Percentiles rank a stretch among this genome's conserved stretches.
Conservation (phyloP, 192 early-diverging fungal genomes). For the Phycomyces blakesleeanus region DNA sequence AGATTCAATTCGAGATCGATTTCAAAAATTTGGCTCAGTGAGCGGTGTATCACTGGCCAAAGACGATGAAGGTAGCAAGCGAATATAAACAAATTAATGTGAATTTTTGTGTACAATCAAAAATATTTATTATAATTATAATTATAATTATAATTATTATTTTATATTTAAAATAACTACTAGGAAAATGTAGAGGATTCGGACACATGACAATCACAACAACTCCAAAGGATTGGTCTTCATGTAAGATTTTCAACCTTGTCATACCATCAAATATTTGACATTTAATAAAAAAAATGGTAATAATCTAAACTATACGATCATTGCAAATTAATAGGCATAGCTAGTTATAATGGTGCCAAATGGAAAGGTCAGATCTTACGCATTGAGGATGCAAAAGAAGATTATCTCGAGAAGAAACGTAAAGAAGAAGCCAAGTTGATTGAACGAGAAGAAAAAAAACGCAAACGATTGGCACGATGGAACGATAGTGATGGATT, state of each 20-base stretch:
- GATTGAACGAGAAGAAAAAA: slow-evolving; percentile 33
- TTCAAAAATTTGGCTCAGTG: slow-evolving; percentile 69
- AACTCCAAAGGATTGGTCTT: slow-evolving; percentile 59
- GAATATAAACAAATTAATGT: background rate
- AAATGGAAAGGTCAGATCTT: slow-evolving; percentile 83
- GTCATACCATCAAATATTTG: no score
- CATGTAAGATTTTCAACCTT: slow-evolving; percentile 45
- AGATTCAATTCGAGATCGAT: slow-evolving; percentile 58
- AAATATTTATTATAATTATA: no score
- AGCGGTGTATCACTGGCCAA: slow-evolving; percentile 48
- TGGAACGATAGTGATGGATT: slow-evolving; percentile 38
- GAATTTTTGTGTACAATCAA: no score
- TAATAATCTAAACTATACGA: no score
- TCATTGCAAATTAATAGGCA: slow-evolving; percentile 32
- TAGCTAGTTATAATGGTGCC: slow-evolving; percentile 66
- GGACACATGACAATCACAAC: slow-evolving; percentile 69
- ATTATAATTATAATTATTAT: no score
- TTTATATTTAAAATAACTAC: background rate
- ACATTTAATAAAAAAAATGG: no score
- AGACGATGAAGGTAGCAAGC: slow-evolving; percentile 26
- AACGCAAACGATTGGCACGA: slow-evolving; percentile 40
- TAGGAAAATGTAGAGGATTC: slow-evolving; percentile 62
- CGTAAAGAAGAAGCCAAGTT: slow-evolving; percentile 45
- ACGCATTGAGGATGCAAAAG: slow-evolving; percentile 79
- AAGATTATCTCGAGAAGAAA: slow-evolving; percentile 55